phyloP scores from a whole-genome alignment of 2,329 filamentous ascomycete genomes.

The Neonectria magnoliae region DNA sequence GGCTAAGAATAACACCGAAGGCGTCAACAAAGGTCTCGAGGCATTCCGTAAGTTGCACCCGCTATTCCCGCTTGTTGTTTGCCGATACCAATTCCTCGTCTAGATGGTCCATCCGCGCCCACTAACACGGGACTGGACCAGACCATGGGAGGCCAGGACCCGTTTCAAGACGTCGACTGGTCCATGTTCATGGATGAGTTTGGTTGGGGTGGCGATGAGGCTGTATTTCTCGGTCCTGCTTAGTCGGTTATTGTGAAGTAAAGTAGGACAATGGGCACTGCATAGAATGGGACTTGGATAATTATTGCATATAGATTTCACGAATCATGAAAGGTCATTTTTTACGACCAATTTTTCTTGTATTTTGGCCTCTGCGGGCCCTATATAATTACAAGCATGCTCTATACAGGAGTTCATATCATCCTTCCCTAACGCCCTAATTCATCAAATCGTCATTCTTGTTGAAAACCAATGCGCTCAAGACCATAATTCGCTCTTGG shows the following conservation, averaged over 20 bases:
- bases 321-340: slow-evolving; percentile 9
- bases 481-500: neutral
- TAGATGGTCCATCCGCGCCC: slow-evolving; percentile 7
- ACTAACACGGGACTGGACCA: slow-evolving; percentile 28
- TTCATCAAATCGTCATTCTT: slow-evolving; percentile 14
- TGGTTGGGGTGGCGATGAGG: slow-evolving; percentile 52
- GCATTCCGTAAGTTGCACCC: slow-evolving; percentile 41
- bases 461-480: slow-evolving; percentile 3
- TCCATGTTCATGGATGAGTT: slow-evolving; percentile 62
- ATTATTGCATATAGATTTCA: slow-evolving; percentile 11
- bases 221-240: slow-evolving; percentile 44
- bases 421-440: slow-evolving; percentile 19
- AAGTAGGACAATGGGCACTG: neutral
- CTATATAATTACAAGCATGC: slow-evolving; percentile 7
- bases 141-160: slow-evolving; percentile 43
- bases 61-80: neutral
- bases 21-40: slow-evolving; percentile 45
- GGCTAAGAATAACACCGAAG: slow-evolving; percentile 46
- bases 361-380: neutral
- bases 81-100: neutral
- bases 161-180: slow-evolving; percentile 60
- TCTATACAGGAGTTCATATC: slow-evolving; percentile 4
- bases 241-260: slow-evolving; percentile 18
- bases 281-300: slow-evolving; percentile 3
- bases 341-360: neutral